These are phyloP conservation scores for Colletotrichum sp. DNA, from an alignment of 2,329 filamentous ascomycete genomes.

Conservation along the genomic window DNA sequence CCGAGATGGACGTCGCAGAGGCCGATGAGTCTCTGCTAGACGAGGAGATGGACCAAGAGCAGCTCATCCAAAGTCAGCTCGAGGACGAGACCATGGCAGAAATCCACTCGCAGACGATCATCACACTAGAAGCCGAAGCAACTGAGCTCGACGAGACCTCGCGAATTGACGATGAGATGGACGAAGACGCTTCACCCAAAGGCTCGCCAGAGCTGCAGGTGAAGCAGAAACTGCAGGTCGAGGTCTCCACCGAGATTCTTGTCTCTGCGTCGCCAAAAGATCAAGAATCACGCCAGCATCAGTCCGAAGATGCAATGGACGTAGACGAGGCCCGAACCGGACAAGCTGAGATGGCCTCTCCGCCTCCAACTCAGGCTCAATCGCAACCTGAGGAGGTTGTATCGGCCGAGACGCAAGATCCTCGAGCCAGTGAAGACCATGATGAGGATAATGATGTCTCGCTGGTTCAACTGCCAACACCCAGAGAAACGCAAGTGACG, in stretches of 20 bases:
- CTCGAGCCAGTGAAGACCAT: neutral
- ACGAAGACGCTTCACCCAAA: neutral
- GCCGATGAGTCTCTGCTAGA: conserved; percentile 4
- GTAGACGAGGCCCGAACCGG: neutral
- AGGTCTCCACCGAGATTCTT: neutral
- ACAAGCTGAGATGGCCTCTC: neutral
- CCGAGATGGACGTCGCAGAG: conserved; percentile 10
- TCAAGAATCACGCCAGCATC: neutral
- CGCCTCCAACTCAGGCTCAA: neutral
- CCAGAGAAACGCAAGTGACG: conserved; percentile 3
- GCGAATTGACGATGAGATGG: neutral
- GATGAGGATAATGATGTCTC: neutral
- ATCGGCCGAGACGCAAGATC: neutral
- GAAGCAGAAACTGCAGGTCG: neutral
- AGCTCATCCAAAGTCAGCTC: conserved; percentile 12
- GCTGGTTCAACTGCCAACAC: neutral
- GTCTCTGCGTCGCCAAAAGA: neutral
- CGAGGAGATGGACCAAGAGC: neutral
- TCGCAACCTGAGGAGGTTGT: neutral
- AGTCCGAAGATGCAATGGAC: conserved; percentile 2
- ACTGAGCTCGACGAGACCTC: neutral
- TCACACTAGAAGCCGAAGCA: neutral
- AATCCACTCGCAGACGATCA: conserved; percentile 31
- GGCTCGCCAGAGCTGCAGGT: neutral
- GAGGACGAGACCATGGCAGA: conserved; percentile 33